Percentiles rank a stretch among this genome's conserved stretches.
These are phyloP conservation scores for Termitomyces sp. DNA, from an alignment of 768 basidiomycete genomes.

Conservation along the genomic window DNA sequence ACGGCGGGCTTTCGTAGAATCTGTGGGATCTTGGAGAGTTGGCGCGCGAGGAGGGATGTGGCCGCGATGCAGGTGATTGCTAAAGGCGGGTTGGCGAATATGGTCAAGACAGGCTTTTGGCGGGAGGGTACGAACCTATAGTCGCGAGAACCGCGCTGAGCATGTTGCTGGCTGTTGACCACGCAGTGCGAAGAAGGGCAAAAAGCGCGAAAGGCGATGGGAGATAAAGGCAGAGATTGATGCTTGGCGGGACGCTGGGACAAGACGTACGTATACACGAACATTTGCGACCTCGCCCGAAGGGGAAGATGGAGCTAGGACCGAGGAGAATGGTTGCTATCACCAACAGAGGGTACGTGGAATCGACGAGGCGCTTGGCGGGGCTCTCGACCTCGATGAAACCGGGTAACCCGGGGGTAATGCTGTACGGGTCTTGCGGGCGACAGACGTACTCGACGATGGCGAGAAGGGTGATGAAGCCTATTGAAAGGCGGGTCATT, in stretches of 20 bases:
- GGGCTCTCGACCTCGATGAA: neutral
- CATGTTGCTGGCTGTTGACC: neutral
- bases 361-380: neutral
- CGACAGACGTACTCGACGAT: neutral
- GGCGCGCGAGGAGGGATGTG: neutral
- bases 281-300: neutral
- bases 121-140: neutral
- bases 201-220: neutral
- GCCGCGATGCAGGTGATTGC: neutral
- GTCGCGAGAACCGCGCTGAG: neutral
- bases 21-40: neutral
- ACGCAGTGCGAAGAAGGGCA: neutral
- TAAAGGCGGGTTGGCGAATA: neutral
- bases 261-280: neutral
- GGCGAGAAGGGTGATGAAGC: neutral
- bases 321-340: neutral
- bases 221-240: neutral
- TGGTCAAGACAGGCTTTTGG: neutral
- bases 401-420: neutral
- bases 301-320: neutral
- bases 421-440: neutral
- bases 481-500: neutral
- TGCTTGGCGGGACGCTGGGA: neutral
- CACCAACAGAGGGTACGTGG: neutral
- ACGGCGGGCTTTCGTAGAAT: neutral